Evolutionary conservation across 768 basidiomycete genomes (phyloP).

Genomic region (Suillus subluteus): DNA sequence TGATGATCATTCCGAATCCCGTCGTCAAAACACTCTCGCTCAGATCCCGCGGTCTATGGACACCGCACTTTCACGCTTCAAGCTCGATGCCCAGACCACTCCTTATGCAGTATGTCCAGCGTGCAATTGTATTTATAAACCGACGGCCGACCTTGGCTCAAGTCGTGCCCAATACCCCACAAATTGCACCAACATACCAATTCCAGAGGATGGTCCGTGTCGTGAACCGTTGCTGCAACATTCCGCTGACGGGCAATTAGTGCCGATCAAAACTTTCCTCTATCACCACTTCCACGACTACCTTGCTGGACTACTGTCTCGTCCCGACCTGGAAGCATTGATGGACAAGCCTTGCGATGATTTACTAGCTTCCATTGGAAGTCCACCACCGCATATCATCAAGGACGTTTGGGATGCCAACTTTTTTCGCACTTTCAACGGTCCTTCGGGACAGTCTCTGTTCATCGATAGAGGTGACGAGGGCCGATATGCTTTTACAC

Average conservation of each 20-base stretch:
- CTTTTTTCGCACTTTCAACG: slow-evolving; percentile 33
- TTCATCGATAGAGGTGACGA: slow-evolving; percentile 22
- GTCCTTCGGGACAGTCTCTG: slow-evolving; percentile 17
- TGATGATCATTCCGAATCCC: background rate
- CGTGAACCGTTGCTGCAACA: background rate
- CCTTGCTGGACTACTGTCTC: background rate
- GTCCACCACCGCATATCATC: background rate
- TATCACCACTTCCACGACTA: background rate
- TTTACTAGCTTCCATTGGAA: background rate
- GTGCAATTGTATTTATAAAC: slow-evolving; percentile 19
- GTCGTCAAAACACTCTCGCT: background rate
- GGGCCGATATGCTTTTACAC: slow-evolving; percentile 33
- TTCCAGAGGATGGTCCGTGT: slow-evolving; percentile 1
- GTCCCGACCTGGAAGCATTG: slow-evolving; percentile 12
- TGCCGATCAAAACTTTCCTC: background rate
- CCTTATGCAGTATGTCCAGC: slow-evolving; percentile 19
- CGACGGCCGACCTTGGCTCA: background rate
- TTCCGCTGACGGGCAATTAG: background rate
- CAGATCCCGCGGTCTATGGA: background rate
- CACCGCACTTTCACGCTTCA: slow-evolving; percentile 13
- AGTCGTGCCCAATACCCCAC: slow-evolving; percentile 14
- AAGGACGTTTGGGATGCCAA: slow-evolving; percentile 19
- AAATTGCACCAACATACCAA: slow-evolving; percentile 10
- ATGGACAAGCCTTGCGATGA: slow-evolving; percentile 18
- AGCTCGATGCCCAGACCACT: slow-evolving; percentile 19